A percentile compares a stretch with the other conserved stretches of the same genome.
These are phyloP conservation scores for Fusarium sp. DNA, from an alignment of 2,329 filamentous ascomycete genomes.

Conservation along the genomic window DNA sequence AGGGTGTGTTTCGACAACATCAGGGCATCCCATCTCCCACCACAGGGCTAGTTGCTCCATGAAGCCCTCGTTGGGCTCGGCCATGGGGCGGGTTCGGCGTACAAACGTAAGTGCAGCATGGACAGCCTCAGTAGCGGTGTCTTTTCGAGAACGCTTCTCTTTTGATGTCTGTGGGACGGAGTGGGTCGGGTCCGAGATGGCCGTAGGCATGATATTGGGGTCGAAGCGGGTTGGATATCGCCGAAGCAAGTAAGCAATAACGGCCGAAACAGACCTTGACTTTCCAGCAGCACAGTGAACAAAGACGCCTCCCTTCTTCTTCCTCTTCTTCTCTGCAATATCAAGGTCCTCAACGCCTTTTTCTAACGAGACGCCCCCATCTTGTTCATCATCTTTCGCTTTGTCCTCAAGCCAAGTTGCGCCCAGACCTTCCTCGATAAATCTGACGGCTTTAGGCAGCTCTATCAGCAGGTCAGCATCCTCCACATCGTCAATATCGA, in stretches of 20 bases:
- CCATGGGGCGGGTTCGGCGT: conserved; percentile 76
- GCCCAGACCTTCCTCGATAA: conserved; percentile 81
- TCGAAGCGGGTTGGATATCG: conserved; percentile 67
- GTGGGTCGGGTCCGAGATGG: conserved; percentile 32
- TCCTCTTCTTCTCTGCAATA: conserved; percentile 25
- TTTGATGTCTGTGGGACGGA: conserved; percentile 16
- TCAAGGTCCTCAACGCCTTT: conserved; percentile 28
- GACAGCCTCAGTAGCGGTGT: conserved; percentile 61
- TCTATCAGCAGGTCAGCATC: conserved; percentile 88
- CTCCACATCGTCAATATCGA: conserved; percentile 91
- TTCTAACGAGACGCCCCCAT: conserved; percentile 37
- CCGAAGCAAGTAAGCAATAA: conserved; percentile 86
- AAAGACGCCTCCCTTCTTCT: conserved; percentile 58
- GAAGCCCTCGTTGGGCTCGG: conserved; percentile 92
- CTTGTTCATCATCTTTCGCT: conserved; percentile 20
- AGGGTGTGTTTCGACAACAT: conserved; percentile 71
- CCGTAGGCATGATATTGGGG: conserved; percentile 49
- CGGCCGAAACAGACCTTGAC: conserved; percentile 87
- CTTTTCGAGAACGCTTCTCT: conserved; percentile 42
- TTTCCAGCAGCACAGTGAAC: conserved; percentile 92
- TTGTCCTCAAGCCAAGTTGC: conserved; percentile 20
- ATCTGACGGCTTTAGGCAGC: conserved; percentile 80
- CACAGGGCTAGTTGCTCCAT: conserved; percentile 89
- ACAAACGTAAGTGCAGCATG: conserved; percentile 74
- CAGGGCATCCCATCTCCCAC: conserved; percentile 85